Percentiles rank a stretch among this genome's conserved stretches.
Evolutionary conservation across 306 rosid species (phyloP).

Genomic region (Rosa persica): DNA sequence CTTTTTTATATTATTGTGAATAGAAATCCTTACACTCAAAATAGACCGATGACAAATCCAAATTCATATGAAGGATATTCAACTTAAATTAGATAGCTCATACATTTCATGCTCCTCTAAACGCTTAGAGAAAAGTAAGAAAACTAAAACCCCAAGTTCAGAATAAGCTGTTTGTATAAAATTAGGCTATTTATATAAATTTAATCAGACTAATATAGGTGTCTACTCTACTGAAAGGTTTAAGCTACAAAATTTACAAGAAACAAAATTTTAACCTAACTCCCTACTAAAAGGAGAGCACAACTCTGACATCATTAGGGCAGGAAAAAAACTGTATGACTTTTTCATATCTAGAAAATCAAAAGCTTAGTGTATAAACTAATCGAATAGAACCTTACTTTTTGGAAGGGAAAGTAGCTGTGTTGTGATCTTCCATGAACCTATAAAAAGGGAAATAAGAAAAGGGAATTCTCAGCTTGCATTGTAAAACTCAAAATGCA

Average conservation of each 20-base stretch:
- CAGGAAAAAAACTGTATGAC: conserved; percentile 11
- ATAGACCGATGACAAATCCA: neutral
- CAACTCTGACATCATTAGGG: neutral
- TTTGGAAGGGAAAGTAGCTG: conserved; percentile 95
- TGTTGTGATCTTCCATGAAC: conserved; percentile 99
- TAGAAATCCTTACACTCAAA: neutral
- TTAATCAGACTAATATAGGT: neutral
- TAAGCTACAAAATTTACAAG: neutral
- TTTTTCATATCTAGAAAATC: neutral
- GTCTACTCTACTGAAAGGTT: neutral
- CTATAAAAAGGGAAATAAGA: conserved; percentile 40
- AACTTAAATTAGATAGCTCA: neutral
- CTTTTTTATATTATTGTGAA: neutral
- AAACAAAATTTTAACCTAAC: neutral
- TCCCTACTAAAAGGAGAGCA: neutral
- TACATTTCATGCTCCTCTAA: neutral
- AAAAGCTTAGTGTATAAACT: neutral
- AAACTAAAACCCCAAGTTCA: neutral
- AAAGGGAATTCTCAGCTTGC: neutral
- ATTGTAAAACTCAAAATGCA: neutral
- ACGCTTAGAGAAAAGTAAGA: neutral
- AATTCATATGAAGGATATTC: neutral
- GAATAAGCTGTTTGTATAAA: neutral
- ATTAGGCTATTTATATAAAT: neutral
- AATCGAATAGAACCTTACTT: conserved; percentile 54